phyloP scores from a whole-genome alignment of 257 asterid species.

The Solanum bulbocastanum region DNA sequence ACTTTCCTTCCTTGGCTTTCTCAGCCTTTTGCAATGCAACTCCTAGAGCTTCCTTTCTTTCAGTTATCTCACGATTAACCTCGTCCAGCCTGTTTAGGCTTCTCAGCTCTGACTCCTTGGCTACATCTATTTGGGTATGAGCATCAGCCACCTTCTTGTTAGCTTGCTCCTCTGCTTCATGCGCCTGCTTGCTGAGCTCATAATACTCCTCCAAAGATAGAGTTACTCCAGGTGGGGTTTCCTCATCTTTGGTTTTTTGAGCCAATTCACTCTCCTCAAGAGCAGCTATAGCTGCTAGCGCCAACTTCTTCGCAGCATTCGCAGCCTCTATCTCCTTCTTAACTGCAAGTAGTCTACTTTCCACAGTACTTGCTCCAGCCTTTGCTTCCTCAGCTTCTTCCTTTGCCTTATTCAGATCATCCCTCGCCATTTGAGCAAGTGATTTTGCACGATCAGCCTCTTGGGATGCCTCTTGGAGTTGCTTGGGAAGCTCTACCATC shows the following conservation, averaged over 20 bases:
- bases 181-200: slow-evolving; percentile 79
- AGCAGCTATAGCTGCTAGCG: slow-evolving; percentile 73
- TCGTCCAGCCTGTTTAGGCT: slow-evolving; percentile 67
- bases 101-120: slow-evolving; percentile 65
- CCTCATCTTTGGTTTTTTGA: slow-evolving; percentile 25
- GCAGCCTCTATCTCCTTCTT: slow-evolving; percentile 92
- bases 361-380: slow-evolving; percentile 49
- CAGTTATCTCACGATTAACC: slow-evolving; percentile 41
- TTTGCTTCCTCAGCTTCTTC: slow-evolving; percentile 76
- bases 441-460: slow-evolving; percentile 57
- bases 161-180: slow-evolving; percentile 83
- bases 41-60: slow-evolving; percentile 45
- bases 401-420: slow-evolving; percentile 51
- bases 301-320: slow-evolving; percentile 77
- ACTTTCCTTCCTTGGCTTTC: slow-evolving; percentile 68
- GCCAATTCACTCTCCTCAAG: slow-evolving; percentile 69
- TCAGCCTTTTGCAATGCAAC: slow-evolving; percentile 57
- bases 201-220: slow-evolving; percentile 75
- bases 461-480: slow-evolving; percentile 60
- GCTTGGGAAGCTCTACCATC: slow-evolving; percentile 59
- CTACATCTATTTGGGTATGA: slow-evolving; percentile 59
- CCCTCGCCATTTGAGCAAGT: slow-evolving; percentile 38
- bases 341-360: slow-evolving; percentile 62
- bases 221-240: slow-evolving; percentile 43
- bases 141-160: slow-evolving; percentile 57